These are phyloP conservation scores for Dictyostelium intermedium DNA, from an alignment of 78 protist genomes.

Conservation along the genomic window DNA sequence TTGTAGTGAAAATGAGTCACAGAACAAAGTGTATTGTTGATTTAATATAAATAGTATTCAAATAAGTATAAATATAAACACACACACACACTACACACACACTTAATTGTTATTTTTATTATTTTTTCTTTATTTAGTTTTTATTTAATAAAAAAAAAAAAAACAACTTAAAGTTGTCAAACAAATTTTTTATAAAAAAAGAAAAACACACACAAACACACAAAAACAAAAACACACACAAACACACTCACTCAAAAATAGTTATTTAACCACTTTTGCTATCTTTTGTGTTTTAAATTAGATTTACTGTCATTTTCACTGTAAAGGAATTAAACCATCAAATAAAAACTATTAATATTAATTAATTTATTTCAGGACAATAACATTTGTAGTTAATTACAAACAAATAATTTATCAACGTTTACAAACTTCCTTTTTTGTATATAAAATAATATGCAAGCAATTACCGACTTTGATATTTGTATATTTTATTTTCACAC, in stretches of 20 bases:
- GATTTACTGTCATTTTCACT: neutral
- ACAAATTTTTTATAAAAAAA: no score
- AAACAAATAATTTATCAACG: neutral
- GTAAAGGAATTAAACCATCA: neutral
- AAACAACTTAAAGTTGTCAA: no score
- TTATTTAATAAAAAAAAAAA: no score
- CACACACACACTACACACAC: no score
- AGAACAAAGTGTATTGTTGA: no score
- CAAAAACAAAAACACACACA: no score
- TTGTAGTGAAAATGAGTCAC: neutral
- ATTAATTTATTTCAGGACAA: neutral
- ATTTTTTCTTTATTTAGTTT: no score
- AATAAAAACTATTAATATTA: neutral
- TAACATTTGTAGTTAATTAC: neutral
- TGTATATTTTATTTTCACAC: neutral
- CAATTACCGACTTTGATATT: neutral
- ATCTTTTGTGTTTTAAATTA: neutral
- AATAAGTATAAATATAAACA: no score
- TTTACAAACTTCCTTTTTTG: neutral
- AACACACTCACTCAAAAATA: neutral
- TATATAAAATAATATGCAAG: neutral
- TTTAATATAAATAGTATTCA: no score
- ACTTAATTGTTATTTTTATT: no score
- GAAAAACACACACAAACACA: no score
- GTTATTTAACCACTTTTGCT: neutral